Base-by-base conservation (phyloP, 202 grass and related monocot genomes). In the Tripidium arundinaceum region DNA sequence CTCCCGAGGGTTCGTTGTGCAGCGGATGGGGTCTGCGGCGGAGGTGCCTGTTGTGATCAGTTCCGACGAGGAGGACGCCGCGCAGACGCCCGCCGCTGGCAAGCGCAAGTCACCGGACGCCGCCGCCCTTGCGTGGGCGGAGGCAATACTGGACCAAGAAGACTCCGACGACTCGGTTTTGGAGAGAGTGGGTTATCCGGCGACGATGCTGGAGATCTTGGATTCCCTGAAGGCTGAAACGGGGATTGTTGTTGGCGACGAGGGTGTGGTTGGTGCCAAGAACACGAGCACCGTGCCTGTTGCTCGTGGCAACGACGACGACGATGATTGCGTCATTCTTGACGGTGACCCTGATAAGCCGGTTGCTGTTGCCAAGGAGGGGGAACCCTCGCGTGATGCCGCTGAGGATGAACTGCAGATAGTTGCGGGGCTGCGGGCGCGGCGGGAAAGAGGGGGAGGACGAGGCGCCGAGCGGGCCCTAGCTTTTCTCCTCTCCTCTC, bases 241-340 rank as follows among this genome's bases (percentile, higher is more conserved):
- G 6, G 57, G 34, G 19, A 34, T 13, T 65, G 25, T 58, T 50
- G 16, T 29, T 18, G 78, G 7, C 15, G 47, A 25, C 8, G 52
- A 42, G 9, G 41, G 5, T 19, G 34, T 5, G 34, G 47, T 41
- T 50, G 64, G 27, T 27, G 65, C 3, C 34, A 68, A 57, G 64
- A 58, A 19, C 46, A 15, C 22, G 47, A 58, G 10, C 46, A 15
- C 33, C 7, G 13, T 14, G 31, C 42, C 33, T 52, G 86, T 4
- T 34, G 78, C 24, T 62, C 27, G 25, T 22, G 82, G 11, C 7
- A 28, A 19, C 9, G 80, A 73, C 0, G 72, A 60, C 0, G 94
- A 89, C 0, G 91, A 94, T 3, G 91, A 92, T 50, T 98, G 94
- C 16, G 37, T 83, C 59, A 80, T 98, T 34, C 81, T 98, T 13